These are phyloP conservation scores for Kurtzmaniella quercitrusa DNA, from an alignment of 1,139 yeast species.

Conservation along the genomic window DNA sequence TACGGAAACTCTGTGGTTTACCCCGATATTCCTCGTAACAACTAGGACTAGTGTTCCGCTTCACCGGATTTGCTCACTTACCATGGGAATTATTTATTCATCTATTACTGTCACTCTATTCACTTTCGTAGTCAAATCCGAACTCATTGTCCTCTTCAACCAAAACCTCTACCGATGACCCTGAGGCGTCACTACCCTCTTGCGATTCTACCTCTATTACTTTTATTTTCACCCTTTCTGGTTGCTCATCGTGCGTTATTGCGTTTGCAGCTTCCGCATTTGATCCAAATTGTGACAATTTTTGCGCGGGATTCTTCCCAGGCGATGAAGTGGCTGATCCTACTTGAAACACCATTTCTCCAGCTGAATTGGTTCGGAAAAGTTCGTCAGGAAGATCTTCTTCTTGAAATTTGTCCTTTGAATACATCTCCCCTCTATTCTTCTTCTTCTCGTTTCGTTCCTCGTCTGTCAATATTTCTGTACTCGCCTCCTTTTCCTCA, in stretches of 20 bases:
- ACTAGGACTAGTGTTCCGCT: too few relatives aligned
- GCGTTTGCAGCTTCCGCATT: background rate
- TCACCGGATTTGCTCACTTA: too few relatives aligned
- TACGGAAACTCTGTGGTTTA: too few relatives aligned
- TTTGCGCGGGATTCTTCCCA: background rate
- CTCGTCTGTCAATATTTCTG: background rate
- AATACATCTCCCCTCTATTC: background rate
- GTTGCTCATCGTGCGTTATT: background rate
- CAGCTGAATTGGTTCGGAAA: conserved; percentile 4
- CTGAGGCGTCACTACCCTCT: background rate
- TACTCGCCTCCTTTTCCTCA: too few relatives aligned
- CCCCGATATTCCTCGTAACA: too few relatives aligned
- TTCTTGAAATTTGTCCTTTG: conserved; percentile 3
- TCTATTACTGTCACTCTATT: background rate
- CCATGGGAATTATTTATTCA: too few relatives aligned
- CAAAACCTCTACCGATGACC: background rate
- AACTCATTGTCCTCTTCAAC: conserved; percentile 8
- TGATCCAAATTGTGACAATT: background rate
- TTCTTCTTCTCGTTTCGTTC: background rate
- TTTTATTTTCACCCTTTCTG: background rate
- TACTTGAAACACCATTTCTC: conserved; percentile 3
- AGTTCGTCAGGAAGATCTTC: conserved; percentile 11
- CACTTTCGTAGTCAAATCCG: conserved; percentile 14
- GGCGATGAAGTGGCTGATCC: background rate
- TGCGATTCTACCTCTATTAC: background rate